A percentile compares a stretch with the other conserved stretches of the same genome.
These are phyloP conservation scores for Curvularia hawaiiensis DNA, from an alignment of 2,329 filamentous ascomycete genomes.

Conservation along the genomic window DNA sequence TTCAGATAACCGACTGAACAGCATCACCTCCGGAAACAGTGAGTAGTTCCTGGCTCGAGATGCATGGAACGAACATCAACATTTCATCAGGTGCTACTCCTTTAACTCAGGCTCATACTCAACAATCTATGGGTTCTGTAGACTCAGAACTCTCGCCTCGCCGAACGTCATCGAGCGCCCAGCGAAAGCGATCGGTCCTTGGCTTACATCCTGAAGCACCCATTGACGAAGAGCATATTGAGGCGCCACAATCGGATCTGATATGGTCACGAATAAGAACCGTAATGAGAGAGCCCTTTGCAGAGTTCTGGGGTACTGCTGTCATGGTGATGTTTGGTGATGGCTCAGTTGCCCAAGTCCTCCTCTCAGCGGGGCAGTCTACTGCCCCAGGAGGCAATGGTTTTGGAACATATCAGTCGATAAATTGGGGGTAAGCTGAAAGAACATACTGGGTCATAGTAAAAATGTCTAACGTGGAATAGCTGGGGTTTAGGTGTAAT, in stretches of 20 bases:
- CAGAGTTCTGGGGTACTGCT: constrained; percentile 52
- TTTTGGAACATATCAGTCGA: constrained; percentile 50
- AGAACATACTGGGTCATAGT: neutral
- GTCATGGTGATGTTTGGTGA: constrained; percentile 53
- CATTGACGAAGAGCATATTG: constrained; percentile 50
- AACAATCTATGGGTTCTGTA: constrained; percentile 21
- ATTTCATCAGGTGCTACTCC: constrained; percentile 13
- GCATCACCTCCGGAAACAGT: constrained; percentile 13
- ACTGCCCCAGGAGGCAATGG: constrained; percentile 51
- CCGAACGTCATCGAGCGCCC: constrained; percentile 31
- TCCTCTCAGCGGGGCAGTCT: constrained; percentile 45
- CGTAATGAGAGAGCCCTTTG: constrained; percentile 50
- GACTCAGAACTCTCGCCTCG: constrained; percentile 14
- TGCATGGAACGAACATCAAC: neutral
- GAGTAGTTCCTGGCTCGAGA: neutral
- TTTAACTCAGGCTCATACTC: constrained; percentile 26
- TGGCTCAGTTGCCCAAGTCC: constrained; percentile 51
- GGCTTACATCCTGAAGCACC: constrained; percentile 50
- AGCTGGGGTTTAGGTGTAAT: constrained; percentile 48
- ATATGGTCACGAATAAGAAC: constrained; percentile 47
- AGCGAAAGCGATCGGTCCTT: constrained; percentile 30
- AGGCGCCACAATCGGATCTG: constrained; percentile 41
- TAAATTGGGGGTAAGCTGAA: constrained; percentile 48
- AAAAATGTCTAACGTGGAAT: constrained; percentile 6
- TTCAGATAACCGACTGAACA: constrained; percentile 15